Conservation (phyloP, 2,329 filamentous ascomycete genomes). For the Tolypocladium endophyticum region DNA sequence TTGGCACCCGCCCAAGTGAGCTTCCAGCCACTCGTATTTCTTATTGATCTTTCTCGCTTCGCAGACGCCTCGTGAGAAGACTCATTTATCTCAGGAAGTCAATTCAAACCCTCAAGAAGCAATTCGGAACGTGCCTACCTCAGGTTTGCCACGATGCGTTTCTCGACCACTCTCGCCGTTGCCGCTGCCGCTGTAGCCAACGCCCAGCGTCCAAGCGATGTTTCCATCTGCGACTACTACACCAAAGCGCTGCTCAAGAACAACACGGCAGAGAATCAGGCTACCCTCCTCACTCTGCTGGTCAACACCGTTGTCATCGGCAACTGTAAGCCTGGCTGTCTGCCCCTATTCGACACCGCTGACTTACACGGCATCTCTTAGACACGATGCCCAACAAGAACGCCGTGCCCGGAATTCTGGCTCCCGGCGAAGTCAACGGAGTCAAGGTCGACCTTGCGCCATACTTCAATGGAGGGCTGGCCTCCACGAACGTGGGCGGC, state of each 20-base stretch:
- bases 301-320: constrained; percentile 56
- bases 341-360: neutral
- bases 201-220: constrained; percentile 37
- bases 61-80: neutral
- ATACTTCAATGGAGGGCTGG: constrained; percentile 47
- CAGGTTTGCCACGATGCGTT: neutral
- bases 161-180: constrained; percentile 6
- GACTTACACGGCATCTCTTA: constrained; percentile 8
- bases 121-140: neutral
- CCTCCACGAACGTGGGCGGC: constrained; percentile 41
- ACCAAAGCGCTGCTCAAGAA: constrained; percentile 46
- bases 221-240: constrained; percentile 53
- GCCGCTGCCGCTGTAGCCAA: constrained; percentile 9
- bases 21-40: neutral
- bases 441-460: constrained; percentile 44
- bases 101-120: neutral
- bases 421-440: constrained; percentile 36
- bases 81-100: too few relatives aligned
- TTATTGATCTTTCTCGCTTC: neutral
- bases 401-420: constrained; percentile 46
- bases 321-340: constrained; percentile 30
- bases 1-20: neutral
- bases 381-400: constrained; percentile 43
- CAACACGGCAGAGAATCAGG: constrained; percentile 49
- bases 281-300: constrained; percentile 41